Base-by-base conservation (phyloP, 441 rosid species). In the Bruguiera hainesii region DNA sequence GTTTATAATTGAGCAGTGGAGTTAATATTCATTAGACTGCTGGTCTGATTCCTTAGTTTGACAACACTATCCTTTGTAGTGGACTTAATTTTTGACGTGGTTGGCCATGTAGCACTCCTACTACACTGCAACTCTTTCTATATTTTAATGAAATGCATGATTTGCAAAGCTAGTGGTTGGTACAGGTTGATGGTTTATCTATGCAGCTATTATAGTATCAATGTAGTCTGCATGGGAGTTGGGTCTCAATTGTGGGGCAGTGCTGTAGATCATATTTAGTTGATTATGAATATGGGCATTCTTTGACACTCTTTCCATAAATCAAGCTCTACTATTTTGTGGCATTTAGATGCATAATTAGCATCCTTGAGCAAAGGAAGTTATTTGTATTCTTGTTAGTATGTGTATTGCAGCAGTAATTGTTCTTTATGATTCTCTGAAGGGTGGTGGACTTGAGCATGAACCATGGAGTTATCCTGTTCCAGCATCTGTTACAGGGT, bases 361-460 rank as follows among this genome's bases (percentile, higher is more conserved):
- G 18, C 21, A 46, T 67, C 21, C 46, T 59, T 48, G 21, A 30
- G 48, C 5, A 31, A 59, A 30, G 16, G 48, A 39, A 39, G 16
- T 39, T 11, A 39, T 39, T 39, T 39, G 48, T 39, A 60, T 35
- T 18, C 1, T 49, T 26, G 55, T 56, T 20, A 8, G 33, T 13
- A 10, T 53, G 26, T 20, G n/a, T 42, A 56, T 37, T 69, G 35
- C 19, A 0, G 25, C 66, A 61, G 30, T 37, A 60, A 64, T 65
- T 62, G 25, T 49, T 63, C 60, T 61, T 66, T 55, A 29, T 63
- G 58, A 64, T 71, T 67, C 69, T 71, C 29, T 83, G 75, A 73
- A 82, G 86, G 86, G 68, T 70, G 85, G 79, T 46, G 69, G 74
- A 71, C 80, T 33, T 65, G 83, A 82, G 61, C 65, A 77, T 65